Conservation (phyloP, 177 flowering plant species). For the Vitis hybrid region DNA sequence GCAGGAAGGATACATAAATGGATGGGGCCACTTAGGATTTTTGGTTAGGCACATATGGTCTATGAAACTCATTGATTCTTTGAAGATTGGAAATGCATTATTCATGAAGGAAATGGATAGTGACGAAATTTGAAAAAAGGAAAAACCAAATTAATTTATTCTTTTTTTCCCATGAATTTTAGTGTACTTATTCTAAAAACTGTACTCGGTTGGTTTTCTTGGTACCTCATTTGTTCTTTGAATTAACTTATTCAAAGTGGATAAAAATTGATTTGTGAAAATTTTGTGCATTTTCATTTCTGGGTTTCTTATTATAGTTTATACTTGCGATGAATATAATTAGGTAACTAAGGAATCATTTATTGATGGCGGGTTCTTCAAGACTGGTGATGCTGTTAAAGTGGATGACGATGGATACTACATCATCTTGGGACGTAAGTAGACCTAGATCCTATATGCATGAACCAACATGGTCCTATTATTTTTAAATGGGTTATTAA, state of each 20-base stretch:
- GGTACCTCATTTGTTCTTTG: not conserved
- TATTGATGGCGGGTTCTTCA: constrained; percentile 83
- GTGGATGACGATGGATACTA: constrained; percentile 96
- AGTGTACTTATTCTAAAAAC: too few species aligned
- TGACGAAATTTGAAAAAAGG: not conserved
- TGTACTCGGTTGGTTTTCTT: not conserved
- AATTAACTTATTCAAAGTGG: not conserved
- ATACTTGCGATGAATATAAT: not conserved
- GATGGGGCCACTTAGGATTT: too few species aligned
- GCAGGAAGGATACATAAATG: too few species aligned
- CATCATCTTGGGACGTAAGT: constrained; percentile 95
- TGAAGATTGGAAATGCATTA: too few species aligned
- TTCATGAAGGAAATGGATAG: too few species aligned
- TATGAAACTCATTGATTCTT: too few species aligned
- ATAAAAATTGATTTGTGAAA: not conserved
- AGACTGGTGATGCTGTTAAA: constrained; percentile 88
- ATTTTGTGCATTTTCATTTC: not conserved
- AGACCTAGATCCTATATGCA: constrained; percentile 4
- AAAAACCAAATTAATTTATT: not conserved
- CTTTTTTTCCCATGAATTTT: not conserved
- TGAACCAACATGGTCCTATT: not conserved
- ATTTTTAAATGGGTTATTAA: not conserved
- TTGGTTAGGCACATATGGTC: too few species aligned
- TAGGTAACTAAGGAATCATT: constrained; percentile 89
- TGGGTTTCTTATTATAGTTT: constrained; percentile 6